Conservation (phyloP, 371 early-diverging fungal species). For the Apophysomyces variabilis region DNA sequence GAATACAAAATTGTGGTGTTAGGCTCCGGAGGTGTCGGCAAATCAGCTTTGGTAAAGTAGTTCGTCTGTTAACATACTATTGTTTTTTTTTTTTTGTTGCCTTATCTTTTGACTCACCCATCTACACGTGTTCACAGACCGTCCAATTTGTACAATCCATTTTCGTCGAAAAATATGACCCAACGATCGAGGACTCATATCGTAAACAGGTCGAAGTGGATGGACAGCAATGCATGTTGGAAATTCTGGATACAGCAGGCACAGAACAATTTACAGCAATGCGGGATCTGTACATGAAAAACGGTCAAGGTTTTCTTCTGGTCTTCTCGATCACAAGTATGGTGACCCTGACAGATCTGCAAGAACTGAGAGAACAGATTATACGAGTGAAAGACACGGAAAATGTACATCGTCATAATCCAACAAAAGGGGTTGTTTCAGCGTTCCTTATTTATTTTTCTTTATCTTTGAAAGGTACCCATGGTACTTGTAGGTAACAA, state of each 20-base stretch:
- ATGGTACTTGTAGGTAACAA: slow-evolving; percentile 80
- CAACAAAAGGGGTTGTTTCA: not conserved
- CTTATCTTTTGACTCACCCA: slow-evolving; percentile 67
- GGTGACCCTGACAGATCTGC: slow-evolving; percentile 71
- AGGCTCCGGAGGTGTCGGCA: slow-evolving; percentile 92
- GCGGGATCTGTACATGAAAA: slow-evolving; percentile 84
- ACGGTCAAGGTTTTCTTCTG: slow-evolving; percentile 79
- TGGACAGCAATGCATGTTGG: slow-evolving; percentile 74
- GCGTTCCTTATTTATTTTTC: slow-evolving; percentile 10
- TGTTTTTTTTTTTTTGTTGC: slow-evolving; percentile 54
- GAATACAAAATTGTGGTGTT: slow-evolving; percentile 90
- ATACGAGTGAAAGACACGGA: slow-evolving; percentile 72
- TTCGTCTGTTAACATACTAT: slow-evolving; percentile 63
- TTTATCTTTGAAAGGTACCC: slow-evolving; percentile 57
- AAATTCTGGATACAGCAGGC: slow-evolving; percentile 80
- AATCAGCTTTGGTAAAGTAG: slow-evolving; percentile 85
- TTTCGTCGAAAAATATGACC: slow-evolving; percentile 81
- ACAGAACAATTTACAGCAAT: slow-evolving; percentile 85
- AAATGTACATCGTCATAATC: slow-evolving; percentile 47
- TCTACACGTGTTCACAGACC: slow-evolving; percentile 48
- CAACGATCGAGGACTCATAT: slow-evolving; percentile 85
- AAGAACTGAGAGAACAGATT: slow-evolving; percentile 72
- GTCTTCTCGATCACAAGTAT: slow-evolving; percentile 75
- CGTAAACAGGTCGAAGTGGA: slow-evolving; percentile 79
- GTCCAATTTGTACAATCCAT: slow-evolving; percentile 83